Conservation (phyloP, 2,329 filamentous ascomycete genomes). For the Ophiocordyceps australis region DNA sequence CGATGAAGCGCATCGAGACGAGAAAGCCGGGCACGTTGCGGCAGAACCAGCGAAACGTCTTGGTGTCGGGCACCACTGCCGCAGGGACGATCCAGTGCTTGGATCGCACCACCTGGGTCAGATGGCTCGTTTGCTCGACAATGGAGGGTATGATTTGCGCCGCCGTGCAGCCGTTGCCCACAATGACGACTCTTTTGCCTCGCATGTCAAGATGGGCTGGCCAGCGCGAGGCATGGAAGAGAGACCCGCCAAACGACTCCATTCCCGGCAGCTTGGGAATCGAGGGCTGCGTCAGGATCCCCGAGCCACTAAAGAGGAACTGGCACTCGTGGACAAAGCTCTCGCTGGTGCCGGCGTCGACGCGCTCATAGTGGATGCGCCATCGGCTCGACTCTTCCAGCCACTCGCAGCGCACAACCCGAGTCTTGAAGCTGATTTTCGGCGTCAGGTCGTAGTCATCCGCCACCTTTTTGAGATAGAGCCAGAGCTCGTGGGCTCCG, state of each 20-base stretch:
- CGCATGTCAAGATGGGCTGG: constrained; percentile 26
- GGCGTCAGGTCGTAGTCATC: constrained; percentile 19
- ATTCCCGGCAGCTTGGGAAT: constrained; percentile 26
- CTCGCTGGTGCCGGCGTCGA: constrained; percentile 5
- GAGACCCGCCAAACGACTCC: constrained; percentile 27
- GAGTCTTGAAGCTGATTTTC: constrained; percentile 18
- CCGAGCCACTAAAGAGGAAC: constrained; percentile 18
- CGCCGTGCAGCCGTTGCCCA: constrained; percentile 36
- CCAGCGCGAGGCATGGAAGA: constrained; percentile 39
- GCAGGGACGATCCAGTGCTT: constrained; percentile 23
- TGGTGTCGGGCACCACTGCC: constrained; percentile 7
- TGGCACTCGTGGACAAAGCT: constrained; percentile 18
- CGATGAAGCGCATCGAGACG: constrained; percentile 19
- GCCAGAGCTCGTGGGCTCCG: constrained; percentile 32
- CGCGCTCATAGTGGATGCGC: constrained; percentile 12
- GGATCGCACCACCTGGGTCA: constrained; percentile 22
- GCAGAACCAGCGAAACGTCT: constrained; percentile 14
- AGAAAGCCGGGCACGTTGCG: constrained; percentile 25
- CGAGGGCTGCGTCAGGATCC: constrained; percentile 14
- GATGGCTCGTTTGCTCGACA: constrained; percentile 11
- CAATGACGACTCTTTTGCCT: constrained; percentile 29
- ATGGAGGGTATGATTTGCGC: constrained; percentile 32
- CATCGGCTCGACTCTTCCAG: constrained; percentile 14
- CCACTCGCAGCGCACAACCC: constrained; percentile 20
- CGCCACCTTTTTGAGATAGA: constrained; percentile 36